These are phyloP conservation scores for Nymphaea colorata DNA, from an alignment of 164 flowering plant genomes.

Conservation along the genomic window DNA sequence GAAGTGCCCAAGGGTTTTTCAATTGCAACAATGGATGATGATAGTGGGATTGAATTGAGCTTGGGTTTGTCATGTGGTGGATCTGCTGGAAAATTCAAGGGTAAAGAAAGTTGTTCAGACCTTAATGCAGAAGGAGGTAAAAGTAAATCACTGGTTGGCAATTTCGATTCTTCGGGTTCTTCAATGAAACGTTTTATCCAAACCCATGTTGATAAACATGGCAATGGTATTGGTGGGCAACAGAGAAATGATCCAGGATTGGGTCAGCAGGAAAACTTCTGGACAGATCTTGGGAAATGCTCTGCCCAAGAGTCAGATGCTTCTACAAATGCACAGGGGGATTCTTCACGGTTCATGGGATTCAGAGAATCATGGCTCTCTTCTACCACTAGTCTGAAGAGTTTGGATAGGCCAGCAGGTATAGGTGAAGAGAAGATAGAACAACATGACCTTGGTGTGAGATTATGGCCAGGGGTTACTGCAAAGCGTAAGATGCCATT, in stretches of 20 bases:
- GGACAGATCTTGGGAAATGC: conserved; percentile 35
- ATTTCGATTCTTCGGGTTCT: conserved; percentile 22
- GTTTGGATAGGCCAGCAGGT: conserved; percentile 19
- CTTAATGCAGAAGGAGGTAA: conserved; percentile 32
- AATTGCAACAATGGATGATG: conserved; percentile 58
- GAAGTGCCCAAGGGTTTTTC: no score
- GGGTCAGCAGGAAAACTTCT: conserved; percentile 40
- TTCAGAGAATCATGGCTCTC: conserved; percentile 30
- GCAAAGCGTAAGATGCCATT: conserved; percentile 50
- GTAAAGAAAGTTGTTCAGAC: conserved; percentile 40
- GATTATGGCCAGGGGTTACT: conserved; percentile 19
- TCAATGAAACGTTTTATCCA: conserved; percentile 30
- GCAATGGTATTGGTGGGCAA: conserved; percentile 15
- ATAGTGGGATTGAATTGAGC: conserved; percentile 75
- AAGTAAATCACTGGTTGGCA: conserved; percentile 32
- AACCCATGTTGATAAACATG: conserved; percentile 29
- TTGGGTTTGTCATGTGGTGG: conserved; percentile 72
- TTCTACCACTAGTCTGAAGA: conserved; percentile 3
- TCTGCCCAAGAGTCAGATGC: conserved; percentile 27
- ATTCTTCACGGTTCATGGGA: conserved; percentile 8
- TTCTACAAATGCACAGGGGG: conserved; percentile 24
- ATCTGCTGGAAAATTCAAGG: conserved; percentile 42
- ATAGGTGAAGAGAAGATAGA: conserved; percentile 28
- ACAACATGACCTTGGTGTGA: conserved; percentile 11
- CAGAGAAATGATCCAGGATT: conserved; percentile 25